Base-by-base conservation (phyloP, 768 basidiomycete genomes). In the Russula ochroleuca region DNA sequence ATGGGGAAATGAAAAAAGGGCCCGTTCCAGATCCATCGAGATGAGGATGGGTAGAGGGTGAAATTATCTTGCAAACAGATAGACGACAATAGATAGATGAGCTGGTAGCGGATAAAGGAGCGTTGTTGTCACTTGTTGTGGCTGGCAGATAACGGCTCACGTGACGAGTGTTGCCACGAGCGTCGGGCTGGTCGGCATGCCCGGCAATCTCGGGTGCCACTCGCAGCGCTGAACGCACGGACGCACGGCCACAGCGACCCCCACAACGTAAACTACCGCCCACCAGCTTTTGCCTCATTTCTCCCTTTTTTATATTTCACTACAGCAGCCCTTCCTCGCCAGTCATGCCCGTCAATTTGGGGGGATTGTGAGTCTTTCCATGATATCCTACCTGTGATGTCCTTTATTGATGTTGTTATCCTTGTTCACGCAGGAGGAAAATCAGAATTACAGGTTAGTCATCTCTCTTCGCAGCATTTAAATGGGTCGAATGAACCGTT, bases 361-460 rank as follows among this genome's bases (percentile, higher is more conserved):
- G 72, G 58, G 69, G 69, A 62, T 69, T 67, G 74, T 75, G 61
- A 67, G 74, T 66, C 31, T 38, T 57, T 49, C 33, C 40, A 11
- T 10, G 38, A 28, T 54, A 14, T 10, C 23, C 57, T 35, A 14
- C 25, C 38, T 49, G 15, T 37, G 2, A 23, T 37, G 35, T 31
- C 41, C 59, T 7, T 57, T 41, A 21, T 28, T 61, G 57, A 59
- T 41, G 13, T 48, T 19, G 40, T n/a, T 53, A 47, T n/a, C 71
- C 60, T 73, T 69, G 25, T 28, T 53, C 51, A 60, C 49, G 35
- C 70, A 81, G 79, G 67, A 88, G 88, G 81, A 87, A 86, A 78
- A 88, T 92, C 66, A 83, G 89, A 74, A 78, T 91, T 63, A 91
- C 89, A 67, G 88, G 90, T 88, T 23, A 49, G 80, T 71, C 58